A percentile compares a stretch with the other conserved stretches of the same genome.
Conservation (phyloP, 1,284 basidiomycete species). For the Fomitopsis schrenkii region DNA sequence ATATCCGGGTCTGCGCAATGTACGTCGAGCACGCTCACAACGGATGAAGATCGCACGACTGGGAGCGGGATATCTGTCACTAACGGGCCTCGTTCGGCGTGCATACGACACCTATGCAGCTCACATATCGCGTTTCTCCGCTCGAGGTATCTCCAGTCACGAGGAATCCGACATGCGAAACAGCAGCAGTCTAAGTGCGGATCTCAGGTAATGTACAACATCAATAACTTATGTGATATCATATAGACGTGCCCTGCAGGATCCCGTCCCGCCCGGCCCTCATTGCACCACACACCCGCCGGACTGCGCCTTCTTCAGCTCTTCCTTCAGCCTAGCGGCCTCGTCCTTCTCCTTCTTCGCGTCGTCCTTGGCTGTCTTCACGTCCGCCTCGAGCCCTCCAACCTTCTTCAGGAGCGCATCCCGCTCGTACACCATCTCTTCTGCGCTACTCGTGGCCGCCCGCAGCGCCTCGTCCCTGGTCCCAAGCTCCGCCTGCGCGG, state of each 20-base stretch:
- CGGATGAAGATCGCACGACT: background rate
- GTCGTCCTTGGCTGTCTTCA: background rate
- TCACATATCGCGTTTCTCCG: no score
- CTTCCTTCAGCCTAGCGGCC: background rate
- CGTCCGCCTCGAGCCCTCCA: background rate
- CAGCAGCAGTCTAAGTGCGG: background rate
- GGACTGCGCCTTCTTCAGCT: background rate
- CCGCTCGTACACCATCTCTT: background rate
- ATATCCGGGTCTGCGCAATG: background rate
- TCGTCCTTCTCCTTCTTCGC: background rate
- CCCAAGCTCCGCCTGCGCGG: background rate
- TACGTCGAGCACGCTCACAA: background rate
- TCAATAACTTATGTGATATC: background rate
- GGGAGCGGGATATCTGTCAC: background rate
- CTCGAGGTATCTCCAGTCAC: no score
- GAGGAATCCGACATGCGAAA: background rate
- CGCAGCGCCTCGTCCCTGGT: background rate
- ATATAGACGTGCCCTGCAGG: background rate
- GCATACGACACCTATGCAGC: no score
- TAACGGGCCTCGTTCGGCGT: background rate
- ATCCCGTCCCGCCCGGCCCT: background rate
- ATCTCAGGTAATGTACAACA: background rate
- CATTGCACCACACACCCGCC: background rate
- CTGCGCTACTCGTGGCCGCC: background rate
- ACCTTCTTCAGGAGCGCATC: background rate